These are phyloP conservation scores for Saturnispora serradocipensis DNA, from an alignment of 805 yeast species.

Conservation along the genomic window DNA sequence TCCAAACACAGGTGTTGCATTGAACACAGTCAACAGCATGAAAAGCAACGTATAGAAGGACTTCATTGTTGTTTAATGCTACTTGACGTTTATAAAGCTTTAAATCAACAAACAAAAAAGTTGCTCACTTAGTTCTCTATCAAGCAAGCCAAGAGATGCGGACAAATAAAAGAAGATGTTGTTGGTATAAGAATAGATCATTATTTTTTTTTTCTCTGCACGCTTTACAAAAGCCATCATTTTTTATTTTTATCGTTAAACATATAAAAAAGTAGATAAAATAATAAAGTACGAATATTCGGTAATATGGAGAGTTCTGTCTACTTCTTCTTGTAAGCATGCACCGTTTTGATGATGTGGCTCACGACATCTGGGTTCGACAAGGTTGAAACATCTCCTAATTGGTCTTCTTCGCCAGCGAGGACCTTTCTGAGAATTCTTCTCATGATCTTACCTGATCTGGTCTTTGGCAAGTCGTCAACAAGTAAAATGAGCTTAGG, in stretches of 20 bases:
- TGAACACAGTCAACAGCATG: not conserved
- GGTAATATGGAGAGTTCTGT: not conserved
- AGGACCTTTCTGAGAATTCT: conserved; percentile 70
- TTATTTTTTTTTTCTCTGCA: not conserved
- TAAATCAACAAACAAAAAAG: not conserved
- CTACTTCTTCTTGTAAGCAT: conserved; percentile 2
- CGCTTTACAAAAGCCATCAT: not conserved
- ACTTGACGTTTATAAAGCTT: not conserved
- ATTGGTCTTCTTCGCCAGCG: conserved; percentile 69
- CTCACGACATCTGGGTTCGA: conserved; percentile 69
- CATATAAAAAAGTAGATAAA: not conserved
- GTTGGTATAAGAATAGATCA: not conserved
- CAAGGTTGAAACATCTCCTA: conserved; percentile 72
- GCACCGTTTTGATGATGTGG: conserved; percentile 48
- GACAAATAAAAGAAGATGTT: not conserved
- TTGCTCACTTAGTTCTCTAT: not conserved
- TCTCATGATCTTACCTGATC: conserved; percentile 85
- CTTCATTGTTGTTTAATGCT: not conserved
- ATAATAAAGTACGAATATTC: not conserved
- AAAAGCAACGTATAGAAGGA: conserved; percentile 2
- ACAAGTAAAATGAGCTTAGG: conserved; percentile 68
- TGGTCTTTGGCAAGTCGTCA: conserved; percentile 73
- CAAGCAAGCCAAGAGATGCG: not conserved
- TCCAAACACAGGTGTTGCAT: conserved; percentile 25
- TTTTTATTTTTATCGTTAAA: not conserved